These are phyloP conservation scores for Silene vulgaris DNA, from an alignment of 179 eudicot species.

Conservation along the genomic window DNA sequence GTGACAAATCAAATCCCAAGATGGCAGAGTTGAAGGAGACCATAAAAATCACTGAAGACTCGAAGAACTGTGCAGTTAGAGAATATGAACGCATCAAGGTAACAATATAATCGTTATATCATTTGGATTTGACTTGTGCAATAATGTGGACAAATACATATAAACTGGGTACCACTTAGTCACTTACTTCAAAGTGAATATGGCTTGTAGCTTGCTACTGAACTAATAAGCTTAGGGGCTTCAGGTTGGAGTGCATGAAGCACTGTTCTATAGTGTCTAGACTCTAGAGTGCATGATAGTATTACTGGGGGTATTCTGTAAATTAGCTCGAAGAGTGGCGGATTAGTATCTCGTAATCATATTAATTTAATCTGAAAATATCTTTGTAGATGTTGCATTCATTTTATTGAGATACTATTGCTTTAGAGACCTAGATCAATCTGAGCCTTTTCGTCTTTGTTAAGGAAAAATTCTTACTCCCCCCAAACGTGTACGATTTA, in stretches of 20 bases:
- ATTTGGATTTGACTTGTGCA: neutral
- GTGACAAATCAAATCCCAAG: slow-evolving; percentile 64
- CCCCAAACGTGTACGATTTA: too few species aligned
- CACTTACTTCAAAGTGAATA: slow-evolving; percentile 2
- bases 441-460: slow-evolving; percentile 1
- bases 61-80: slow-evolving; percentile 67
- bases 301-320: neutral
- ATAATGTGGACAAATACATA: neutral
- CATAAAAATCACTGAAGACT: slow-evolving; percentile 73
- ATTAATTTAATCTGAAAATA: neutral
- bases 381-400: too few species aligned
- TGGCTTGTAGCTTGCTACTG: slow-evolving; percentile 16
- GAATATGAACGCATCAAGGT: slow-evolving; percentile 94
- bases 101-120: slow-evolving; percentile 12
- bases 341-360: neutral
- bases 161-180: neutral
- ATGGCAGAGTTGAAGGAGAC: slow-evolving; percentile 72
- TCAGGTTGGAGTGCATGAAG: neutral
- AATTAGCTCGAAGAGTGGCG: neutral
- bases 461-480: neutral
- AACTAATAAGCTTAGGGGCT: slow-evolving; percentile 8
- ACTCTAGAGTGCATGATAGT: neutral
- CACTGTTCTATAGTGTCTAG: neutral
- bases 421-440: neutral
- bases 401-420: neutral